Percentiles rank a stretch among this genome's conserved stretches.
phyloP scores from a whole-genome alignment of 768 basidiomycete species.

The Lactifluus rugatus region DNA sequence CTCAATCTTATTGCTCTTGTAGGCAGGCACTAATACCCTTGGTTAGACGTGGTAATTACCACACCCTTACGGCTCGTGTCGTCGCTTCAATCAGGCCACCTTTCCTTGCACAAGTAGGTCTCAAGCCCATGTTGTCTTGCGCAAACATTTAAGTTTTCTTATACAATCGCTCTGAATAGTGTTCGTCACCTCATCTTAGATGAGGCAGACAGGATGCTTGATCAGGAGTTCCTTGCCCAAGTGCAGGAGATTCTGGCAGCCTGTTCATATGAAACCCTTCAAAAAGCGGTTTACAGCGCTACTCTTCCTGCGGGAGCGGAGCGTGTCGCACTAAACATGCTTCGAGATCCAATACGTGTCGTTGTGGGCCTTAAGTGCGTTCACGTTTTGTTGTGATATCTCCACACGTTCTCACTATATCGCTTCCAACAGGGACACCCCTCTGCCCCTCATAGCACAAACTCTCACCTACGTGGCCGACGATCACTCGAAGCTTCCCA shows the following conservation, averaged over 20 bases:
- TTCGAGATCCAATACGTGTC: conserved; percentile 79
- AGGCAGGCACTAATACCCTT: conserved; percentile 2
- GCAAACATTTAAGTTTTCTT: conserved; percentile 1
- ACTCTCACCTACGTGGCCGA: conserved; percentile 85
- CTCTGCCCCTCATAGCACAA: conserved; percentile 84
- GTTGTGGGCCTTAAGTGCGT: conserved; percentile 95
- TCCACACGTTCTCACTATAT: background rate
- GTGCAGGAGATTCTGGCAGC: conserved; percentile 78
- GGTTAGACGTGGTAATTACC: conserved; percentile 80
- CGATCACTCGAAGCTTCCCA: conserved; percentile 90
- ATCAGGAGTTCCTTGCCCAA: conserved; percentile 80
- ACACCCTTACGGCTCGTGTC: conserved; percentile 86
- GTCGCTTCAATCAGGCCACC: conserved; percentile 55
- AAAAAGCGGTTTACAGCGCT: conserved; percentile 90
- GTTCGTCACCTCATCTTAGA: conserved; percentile 82
- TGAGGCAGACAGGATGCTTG: conserved; percentile 87
- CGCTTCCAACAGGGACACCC: conserved; percentile 63
- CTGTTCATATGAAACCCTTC: conserved; percentile 57
- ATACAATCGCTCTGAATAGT: conserved; percentile 31
- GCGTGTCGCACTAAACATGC: conserved; percentile 75
- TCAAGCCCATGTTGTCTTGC: background rate
- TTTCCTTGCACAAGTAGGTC: conserved; percentile 67
- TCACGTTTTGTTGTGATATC: background rate
- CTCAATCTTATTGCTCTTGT: conserved; percentile 22
- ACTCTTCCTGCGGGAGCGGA: conserved; percentile 87